These are phyloP conservation scores for Calonectria ilicicola DNA, from an alignment of 2,329 filamentous ascomycete species.

Conservation along the genomic window DNA sequence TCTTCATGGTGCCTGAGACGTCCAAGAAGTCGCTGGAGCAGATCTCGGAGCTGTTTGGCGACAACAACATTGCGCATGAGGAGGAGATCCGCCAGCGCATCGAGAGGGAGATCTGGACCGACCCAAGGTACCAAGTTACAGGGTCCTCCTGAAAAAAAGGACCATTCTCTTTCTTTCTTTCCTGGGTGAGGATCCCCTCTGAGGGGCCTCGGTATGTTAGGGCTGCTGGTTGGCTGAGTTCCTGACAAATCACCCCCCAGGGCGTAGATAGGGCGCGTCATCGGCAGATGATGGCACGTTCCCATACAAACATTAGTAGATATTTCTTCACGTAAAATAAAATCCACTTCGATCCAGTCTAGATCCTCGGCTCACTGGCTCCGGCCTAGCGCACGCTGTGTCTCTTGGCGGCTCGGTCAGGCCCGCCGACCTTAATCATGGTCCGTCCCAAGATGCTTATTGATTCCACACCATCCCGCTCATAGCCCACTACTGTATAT, in stretches of 20 bases:
- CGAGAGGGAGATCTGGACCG: slow-evolving; percentile 20
- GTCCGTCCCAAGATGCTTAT: background rate
- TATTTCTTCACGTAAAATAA: background rate
- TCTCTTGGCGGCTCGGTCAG: background rate
- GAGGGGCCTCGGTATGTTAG: background rate
- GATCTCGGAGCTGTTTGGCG: slow-evolving; percentile 34
- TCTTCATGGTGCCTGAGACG: slow-evolving; percentile 36
- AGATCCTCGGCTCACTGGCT: background rate
- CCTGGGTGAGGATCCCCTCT: too few relatives aligned
- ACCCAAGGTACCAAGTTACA: background rate
- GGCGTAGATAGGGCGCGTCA: too few relatives aligned
- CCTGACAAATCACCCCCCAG: background rate
- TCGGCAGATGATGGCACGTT: too few relatives aligned
- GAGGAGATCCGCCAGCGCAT: slow-evolving; percentile 26
- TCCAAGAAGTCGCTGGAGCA: slow-evolving; percentile 33
- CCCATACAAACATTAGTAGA: background rate
- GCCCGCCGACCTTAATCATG: background rate
- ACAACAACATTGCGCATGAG: slow-evolving; percentile 21
- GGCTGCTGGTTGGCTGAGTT: background rate
- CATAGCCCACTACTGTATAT: too few relatives aligned
- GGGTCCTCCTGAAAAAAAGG: background rate
- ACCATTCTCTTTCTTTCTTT: too few relatives aligned
- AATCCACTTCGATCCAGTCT: background rate
- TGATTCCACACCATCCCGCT: background rate
- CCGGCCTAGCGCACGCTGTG: background rate